Percentiles rank a stretch among this genome's conserved stretches.
These are phyloP conservation scores for Fusarium phyllophilum DNA, from an alignment of 2,329 filamentous ascomycete genomes.

Conservation along the genomic window DNA sequence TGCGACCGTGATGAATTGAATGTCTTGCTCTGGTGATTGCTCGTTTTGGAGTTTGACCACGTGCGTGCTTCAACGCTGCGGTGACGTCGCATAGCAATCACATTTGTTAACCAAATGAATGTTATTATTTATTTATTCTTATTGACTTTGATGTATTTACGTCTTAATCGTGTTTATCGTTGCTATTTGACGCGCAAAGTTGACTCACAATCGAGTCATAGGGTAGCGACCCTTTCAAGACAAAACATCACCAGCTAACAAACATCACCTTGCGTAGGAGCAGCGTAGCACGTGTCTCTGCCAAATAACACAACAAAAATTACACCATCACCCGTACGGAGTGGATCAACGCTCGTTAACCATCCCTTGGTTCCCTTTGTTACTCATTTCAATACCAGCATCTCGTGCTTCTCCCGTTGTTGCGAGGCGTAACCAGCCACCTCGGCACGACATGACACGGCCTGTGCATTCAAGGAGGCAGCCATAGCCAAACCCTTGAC, in stretches of 20 bases:
- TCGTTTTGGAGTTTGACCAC: not conserved
- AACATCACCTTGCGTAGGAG: not conserved
- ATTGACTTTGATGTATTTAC: not conserved
- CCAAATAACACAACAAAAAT: accelerated
- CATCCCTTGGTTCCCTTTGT: not conserved
- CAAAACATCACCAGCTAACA: not conserved
- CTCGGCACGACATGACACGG: not conserved
- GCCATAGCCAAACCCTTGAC: not conserved
- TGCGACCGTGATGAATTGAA: not conserved
- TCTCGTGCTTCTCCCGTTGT: not conserved
- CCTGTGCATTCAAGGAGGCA: not conserved
- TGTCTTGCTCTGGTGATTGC: no score
- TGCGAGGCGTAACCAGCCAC: not conserved
- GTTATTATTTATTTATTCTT: no score
- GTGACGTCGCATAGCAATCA: not conserved
- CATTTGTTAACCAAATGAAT: not conserved
- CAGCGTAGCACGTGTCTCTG: not conserved
- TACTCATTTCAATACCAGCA: not conserved
- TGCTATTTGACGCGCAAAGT: not conserved
- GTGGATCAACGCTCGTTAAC: accelerated
- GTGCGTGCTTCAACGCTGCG: not conserved
- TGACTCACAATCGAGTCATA: not conserved
- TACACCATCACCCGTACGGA: no score
- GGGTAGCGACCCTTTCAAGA: not conserved
- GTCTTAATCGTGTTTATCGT: accelerated